Conservation (phyloP, 805 yeast species). For the Suhomyces emberorum region DNA sequence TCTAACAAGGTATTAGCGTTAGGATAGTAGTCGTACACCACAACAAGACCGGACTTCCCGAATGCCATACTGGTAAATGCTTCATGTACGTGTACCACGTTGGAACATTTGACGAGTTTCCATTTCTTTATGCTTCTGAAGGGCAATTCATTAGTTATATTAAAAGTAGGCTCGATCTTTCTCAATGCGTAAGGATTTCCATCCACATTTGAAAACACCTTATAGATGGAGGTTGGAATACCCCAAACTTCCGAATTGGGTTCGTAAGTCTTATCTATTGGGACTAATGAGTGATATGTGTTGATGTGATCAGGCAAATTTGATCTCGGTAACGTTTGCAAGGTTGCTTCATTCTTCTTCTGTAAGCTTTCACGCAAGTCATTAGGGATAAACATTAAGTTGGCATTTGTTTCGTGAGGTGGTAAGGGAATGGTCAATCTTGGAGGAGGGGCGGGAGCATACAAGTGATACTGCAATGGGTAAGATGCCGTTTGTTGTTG, state of each 20-base stretch:
- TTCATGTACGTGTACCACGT: constrained; percentile 66
- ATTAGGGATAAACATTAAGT: constrained; percentile 68
- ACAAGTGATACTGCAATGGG: constrained; percentile 77
- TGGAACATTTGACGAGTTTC: constrained; percentile 49
- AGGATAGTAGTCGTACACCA: constrained; percentile 86
- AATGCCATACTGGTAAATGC: constrained; percentile 86
- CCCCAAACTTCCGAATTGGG: constrained; percentile 43
- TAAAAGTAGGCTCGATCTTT: constrained; percentile 53
- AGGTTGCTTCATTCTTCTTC: constrained; percentile 73
- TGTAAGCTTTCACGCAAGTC: constrained; percentile 69
- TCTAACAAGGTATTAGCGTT: constrained; percentile 68
- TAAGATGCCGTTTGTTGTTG: constrained; percentile 24
- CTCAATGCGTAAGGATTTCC: constrained; percentile 77
- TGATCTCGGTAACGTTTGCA: constrained; percentile 55
- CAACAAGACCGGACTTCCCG: constrained; percentile 60
- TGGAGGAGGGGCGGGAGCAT: constrained; percentile 88
- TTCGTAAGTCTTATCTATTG: constrained; percentile 55
- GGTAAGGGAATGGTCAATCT: constrained; percentile 56
- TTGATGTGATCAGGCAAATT: constrained; percentile 57
- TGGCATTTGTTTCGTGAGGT: constrained; percentile 69
- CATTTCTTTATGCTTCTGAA: constrained; percentile 64
- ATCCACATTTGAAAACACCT: constrained; percentile 74
- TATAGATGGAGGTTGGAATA: constrained; percentile 61
- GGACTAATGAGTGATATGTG: constrained; percentile 77
- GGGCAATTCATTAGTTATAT: constrained; percentile 49